These are phyloP conservation scores for Magnusiomyces tetraspermus DNA, from an alignment of 1,139 yeast genomes.

Conservation along the genomic window DNA sequence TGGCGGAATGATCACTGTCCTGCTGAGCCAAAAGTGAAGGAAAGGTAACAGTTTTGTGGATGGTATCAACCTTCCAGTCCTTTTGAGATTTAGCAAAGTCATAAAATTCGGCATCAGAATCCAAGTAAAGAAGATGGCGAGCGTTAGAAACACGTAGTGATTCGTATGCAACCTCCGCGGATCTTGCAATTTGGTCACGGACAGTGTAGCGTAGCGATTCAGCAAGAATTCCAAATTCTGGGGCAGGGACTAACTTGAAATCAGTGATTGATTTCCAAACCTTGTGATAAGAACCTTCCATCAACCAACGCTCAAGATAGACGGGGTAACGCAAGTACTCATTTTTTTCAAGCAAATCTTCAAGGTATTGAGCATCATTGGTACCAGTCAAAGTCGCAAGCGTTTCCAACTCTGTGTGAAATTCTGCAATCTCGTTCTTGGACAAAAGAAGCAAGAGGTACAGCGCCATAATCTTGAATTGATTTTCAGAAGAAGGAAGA, in stretches of 20 bases:
- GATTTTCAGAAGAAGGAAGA: constrained; percentile 51
- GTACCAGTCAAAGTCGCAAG: constrained; percentile 36
- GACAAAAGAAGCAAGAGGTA: constrained; percentile 68
- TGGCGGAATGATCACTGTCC: constrained; percentile 7
- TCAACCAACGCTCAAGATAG: constrained; percentile 80
- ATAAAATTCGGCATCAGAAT: constrained; percentile 57
- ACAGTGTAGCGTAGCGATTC: constrained; percentile 60
- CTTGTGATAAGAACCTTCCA: constrained; percentile 94
- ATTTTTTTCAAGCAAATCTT: constrained; percentile 46
- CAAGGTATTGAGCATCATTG: background rate
- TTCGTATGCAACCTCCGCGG: constrained; percentile 70
- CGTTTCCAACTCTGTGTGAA: constrained; percentile 80
- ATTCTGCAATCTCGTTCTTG: constrained; percentile 74
- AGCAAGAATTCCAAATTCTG: constrained; percentile 37
- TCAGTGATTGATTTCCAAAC: constrained; percentile 68
- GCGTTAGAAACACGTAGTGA: constrained; percentile 74
- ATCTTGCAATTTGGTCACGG: constrained; percentile 75
- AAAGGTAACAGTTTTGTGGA: constrained; percentile 49
- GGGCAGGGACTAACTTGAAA: constrained; percentile 39
- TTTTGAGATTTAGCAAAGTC: constrained; percentile 46
- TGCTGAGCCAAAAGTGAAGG: constrained; percentile 39
- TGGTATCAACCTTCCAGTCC: constrained; percentile 44
- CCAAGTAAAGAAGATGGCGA: constrained; percentile 67
- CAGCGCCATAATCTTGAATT: constrained; percentile 69
- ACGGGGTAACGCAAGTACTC: constrained; percentile 69